phyloP scores from a whole-genome alignment of 2,329 filamentous ascomycete genomes.

The Kalmusia sp. region DNA sequence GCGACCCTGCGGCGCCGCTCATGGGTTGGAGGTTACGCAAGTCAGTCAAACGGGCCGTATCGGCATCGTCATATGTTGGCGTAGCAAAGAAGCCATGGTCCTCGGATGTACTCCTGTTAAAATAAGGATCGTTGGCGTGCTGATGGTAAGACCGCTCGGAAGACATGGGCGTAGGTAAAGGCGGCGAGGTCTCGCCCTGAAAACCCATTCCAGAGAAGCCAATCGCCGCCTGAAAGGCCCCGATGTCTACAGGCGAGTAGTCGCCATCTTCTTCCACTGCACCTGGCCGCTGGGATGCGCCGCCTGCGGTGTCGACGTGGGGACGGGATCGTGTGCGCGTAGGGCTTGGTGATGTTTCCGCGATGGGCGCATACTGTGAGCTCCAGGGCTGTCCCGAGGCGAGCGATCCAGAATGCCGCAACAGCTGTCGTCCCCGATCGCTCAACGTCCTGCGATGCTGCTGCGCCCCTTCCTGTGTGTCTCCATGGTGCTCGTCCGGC shows the following conservation, averaged over 20 bases:
- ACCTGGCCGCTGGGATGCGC: constrained; percentile 34
- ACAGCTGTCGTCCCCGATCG: constrained; percentile 56
- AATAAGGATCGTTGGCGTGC: constrained; percentile 31
- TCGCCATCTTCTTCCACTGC: constrained; percentile 45
- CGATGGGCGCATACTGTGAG: constrained; percentile 61
- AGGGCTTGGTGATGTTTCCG: constrained; percentile 59
- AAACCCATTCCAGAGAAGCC: constrained; percentile 53
- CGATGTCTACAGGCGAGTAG: constrained; percentile 53
- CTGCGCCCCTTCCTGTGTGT: constrained; percentile 34
- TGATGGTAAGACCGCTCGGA: constrained; percentile 57
- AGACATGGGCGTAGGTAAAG: constrained; percentile 41
- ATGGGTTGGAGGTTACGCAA: constrained; percentile 63
- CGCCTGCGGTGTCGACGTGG: constrained; percentile 46
- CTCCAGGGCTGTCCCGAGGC: constrained; percentile 49
- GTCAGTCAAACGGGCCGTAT: constrained; percentile 68
- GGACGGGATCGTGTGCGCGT: constrained; percentile 38
- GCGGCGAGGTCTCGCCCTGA: constrained; percentile 47
- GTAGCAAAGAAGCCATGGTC: constrained; percentile 63
- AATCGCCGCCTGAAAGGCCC: constrained; percentile 58
- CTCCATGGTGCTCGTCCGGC: constrained; percentile 41
- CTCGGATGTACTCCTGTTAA: constrained; percentile 56
- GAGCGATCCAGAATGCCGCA: constrained; percentile 53
- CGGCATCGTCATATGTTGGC: constrained; percentile 60
- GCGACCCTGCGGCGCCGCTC: constrained; percentile 54
- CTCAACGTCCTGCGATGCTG: constrained; percentile 55